Conservation (phyloP, 2,329 filamentous ascomycete genomes). For the Trichoderma simmonsii region DNA sequence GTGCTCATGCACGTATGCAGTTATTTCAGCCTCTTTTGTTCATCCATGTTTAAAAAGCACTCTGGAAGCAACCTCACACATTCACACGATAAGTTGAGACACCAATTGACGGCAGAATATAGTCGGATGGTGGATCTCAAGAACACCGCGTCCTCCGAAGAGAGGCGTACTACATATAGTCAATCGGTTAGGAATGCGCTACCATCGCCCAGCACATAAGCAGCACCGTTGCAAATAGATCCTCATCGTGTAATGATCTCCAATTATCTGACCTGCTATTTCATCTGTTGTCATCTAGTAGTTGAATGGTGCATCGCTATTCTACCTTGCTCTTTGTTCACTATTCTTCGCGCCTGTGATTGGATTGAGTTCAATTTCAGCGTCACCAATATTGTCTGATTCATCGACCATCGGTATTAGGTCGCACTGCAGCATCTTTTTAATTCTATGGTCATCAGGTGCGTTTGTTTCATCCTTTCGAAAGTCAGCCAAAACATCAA, state of each 20-base stretch:
- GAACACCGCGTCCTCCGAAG: no score
- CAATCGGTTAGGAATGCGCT: no score
- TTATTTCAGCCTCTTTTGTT: no score
- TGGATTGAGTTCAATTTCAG: background rate
- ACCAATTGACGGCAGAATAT: no score
- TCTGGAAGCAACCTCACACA: no score
- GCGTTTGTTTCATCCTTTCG: background rate
- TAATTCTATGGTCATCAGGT: background rate
- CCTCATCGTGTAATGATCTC: background rate
- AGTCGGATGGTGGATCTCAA: no score
- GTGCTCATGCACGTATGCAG: no score
- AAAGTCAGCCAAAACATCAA: background rate
- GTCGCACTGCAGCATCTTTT: rapidly evolving
- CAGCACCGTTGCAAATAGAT: background rate
- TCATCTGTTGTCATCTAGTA: rapidly evolving
- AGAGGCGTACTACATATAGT: no score
- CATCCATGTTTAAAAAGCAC: no score
- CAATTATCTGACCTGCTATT: background rate
- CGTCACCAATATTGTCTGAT: background rate
- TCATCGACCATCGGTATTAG: background rate
- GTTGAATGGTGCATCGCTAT: background rate
- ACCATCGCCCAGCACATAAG: background rate
- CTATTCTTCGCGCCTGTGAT: background rate
- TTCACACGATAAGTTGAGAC: no score
- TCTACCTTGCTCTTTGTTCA: background rate